Evolutionary conservation across 2,329 filamentous ascomycete genomes (phyloP), one percentile per base, ranked within the genome.

Genomic region (Proliferodiscus dingleyae): DNA sequence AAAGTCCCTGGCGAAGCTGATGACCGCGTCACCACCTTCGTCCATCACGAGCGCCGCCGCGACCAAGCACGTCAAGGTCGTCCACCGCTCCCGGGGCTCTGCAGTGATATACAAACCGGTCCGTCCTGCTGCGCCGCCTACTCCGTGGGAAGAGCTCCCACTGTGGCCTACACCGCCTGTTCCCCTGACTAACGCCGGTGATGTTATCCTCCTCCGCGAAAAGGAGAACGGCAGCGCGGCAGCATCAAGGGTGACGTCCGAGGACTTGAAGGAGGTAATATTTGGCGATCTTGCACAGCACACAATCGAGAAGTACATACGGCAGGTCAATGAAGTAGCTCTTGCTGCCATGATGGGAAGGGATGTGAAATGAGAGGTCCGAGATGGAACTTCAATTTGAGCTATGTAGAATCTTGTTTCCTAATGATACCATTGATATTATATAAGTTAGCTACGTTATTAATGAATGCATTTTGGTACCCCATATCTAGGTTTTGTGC

Each of bases 1-100:
- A 18, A 76, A 75, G 53, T 84, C 78, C 29, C 69, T 91, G 13
- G 29, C 30, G 19, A 43, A 43, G 28, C 15, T 43, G 30, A 28
- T 28, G 26, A 28, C 26, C 26, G 26, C 13, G 13, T 28, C 26
- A 28, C 26, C 26, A 28, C 26, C 26, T 28, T 7, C 26, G 13
- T 28, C 26, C 13, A n/a, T n/a, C n/a, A n/a, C n/a, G n/a, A n/a
- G n/a, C n/a, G n/a, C n/a, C n/a, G 26, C 26, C 7, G 13, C 26
- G 13, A 13, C 26, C 26, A 28, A 7, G 26, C 7, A 28, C 7
- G 26, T 28, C 7, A 28, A 28, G 13, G 26, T 28, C 7, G 26
- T 28, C 26, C 26, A 13, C 13, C 26, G 26, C 13, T 28, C 26
- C 13, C 26, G 26, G 7, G 40, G 40, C 10, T 21, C 40, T 42